A percentile compares a stretch with the other conserved stretches of the same genome.
phyloP scores from a whole-genome alignment of 768 basidiomycete species.

The Boletus fagicola region DNA sequence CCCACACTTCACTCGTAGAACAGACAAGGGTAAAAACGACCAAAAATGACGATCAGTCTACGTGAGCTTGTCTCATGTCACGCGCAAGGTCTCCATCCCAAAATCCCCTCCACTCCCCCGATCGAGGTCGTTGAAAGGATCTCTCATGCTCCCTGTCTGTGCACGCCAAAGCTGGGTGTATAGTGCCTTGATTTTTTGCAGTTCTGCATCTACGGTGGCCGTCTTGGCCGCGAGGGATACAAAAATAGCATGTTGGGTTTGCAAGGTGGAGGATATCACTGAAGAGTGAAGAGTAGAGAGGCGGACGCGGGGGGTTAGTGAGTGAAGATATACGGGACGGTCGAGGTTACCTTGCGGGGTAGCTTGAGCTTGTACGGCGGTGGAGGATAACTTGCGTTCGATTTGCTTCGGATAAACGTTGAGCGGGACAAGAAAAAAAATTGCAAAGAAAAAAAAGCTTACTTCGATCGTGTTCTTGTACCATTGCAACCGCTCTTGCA shows the following conservation, averaged over 20 bases:
- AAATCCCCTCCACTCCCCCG: conserved; percentile 43
- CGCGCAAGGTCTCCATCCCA: conserved; percentile 37
- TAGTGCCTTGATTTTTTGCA: conserved; percentile 71
- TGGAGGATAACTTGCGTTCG: conserved; percentile 74
- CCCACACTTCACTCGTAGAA: neutral
- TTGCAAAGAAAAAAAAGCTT: conserved; percentile 5
- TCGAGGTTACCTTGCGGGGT: conserved; percentile 67
- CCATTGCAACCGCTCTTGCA: conserved; percentile 70
- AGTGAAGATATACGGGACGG: neutral
- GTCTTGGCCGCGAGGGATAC: conserved; percentile 75
- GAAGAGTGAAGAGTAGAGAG: neutral
- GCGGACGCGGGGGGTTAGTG: neutral
- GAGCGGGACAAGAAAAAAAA: neutral
- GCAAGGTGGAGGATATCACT: conserved; percentile 76
- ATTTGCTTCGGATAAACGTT: conserved; percentile 43
- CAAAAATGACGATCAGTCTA: neutral
- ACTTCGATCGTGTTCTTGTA: conserved; percentile 83
- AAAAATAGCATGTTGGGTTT: conserved; percentile 77
- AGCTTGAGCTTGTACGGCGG: conserved; percentile 57
- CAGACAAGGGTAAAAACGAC: neutral
- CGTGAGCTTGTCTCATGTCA: conserved; percentile 15
- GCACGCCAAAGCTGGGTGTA: conserved; percentile 79
- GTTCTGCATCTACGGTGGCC: conserved; percentile 67
- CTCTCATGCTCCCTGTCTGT: conserved; percentile 78
- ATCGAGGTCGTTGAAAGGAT: conserved; percentile 66